Percentiles rank a stretch among this genome's conserved stretches.
Conservation (phyloP, 2,329 filamentous ascomycete genomes). For the Ophiocordyceps camponoti-floridani region DNA sequence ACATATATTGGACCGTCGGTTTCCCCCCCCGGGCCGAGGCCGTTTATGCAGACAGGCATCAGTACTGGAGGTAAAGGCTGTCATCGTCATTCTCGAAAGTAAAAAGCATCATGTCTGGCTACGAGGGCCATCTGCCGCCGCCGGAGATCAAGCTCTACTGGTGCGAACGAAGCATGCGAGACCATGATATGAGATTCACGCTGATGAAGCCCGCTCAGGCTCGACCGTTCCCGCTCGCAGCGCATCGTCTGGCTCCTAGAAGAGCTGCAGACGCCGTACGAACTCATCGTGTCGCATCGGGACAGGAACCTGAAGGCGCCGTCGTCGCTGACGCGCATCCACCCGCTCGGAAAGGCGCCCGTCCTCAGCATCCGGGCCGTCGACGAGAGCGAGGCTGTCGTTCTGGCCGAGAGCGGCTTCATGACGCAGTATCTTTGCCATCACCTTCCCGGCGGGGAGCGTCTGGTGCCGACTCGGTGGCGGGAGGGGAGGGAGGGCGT, state of each 20-base stretch:
- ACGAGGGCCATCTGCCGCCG: slow-evolving; percentile 6
- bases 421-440: slow-evolving; percentile 73
- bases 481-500: slow-evolving; percentile 38
- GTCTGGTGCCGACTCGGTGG: slow-evolving; percentile 34
- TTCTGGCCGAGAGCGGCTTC: slow-evolving; percentile 66
- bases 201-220: slow-evolving; percentile 48
- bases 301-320: slow-evolving; percentile 46
- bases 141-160: slow-evolving; percentile 47
- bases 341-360: slow-evolving; percentile 78
- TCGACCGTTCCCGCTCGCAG: slow-evolving; percentile 67
- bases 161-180: slow-evolving; percentile 15
- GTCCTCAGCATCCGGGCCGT: slow-evolving; percentile 45
- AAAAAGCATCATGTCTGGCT: background rate
- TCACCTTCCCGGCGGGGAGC: slow-evolving; percentile 27
- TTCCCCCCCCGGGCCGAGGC: no score
- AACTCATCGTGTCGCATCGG: slow-evolving; percentile 65
- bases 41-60: no score
- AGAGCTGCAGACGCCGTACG: slow-evolving; percentile 62
- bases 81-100: no score
- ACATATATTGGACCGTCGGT: no score
- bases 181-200: no score
- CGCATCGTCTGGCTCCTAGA: slow-evolving; percentile 75
- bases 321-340: slow-evolving; percentile 55
- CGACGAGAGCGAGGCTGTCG: slow-evolving; percentile 24
- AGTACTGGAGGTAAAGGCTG: no score